A percentile compares a stretch with the other conserved stretches of the same genome.
Conservation (phyloP, 2,329 filamentous ascomycete species). For the Bimuria novae-zelandiae region DNA sequence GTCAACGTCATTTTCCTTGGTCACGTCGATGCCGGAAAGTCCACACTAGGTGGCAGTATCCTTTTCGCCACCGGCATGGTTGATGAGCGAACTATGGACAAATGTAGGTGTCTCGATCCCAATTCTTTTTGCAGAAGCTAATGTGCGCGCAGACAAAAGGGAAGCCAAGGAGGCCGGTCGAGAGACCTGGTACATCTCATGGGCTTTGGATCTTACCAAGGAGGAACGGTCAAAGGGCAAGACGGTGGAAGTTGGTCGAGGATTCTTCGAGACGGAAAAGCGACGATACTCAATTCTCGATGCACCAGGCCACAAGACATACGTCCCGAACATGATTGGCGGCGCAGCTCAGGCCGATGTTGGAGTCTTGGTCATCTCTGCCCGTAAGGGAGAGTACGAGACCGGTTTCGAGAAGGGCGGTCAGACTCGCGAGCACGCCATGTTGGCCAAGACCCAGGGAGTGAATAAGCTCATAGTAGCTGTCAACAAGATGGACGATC, state of each 20-base stretch:
- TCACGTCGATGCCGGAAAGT: slow-evolving; percentile 98
- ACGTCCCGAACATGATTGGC: slow-evolving; percentile 97
- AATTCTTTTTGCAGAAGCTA: neutral
- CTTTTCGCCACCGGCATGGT: slow-evolving; percentile 97
- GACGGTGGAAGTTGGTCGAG: slow-evolving; percentile 94
- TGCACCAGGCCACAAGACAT: slow-evolving; percentile 62
- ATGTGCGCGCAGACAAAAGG: slow-evolving; percentile 55
- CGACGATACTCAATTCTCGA: slow-evolving; percentile 95
- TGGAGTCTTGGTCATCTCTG: slow-evolving; percentile 92
- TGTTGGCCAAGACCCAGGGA: slow-evolving; percentile 96
- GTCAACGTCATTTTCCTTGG: slow-evolving; percentile 98
- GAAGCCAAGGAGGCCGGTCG: slow-evolving; percentile 95
- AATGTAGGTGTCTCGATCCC: slow-evolving; percentile 59
- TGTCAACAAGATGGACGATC: slow-evolving; percentile 97
- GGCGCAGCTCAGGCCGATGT: slow-evolving; percentile 69
- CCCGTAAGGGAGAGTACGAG: slow-evolving; percentile 97
- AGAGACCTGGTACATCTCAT: slow-evolving; percentile 98
- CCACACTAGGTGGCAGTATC: slow-evolving; percentile 90
- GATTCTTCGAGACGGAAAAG: slow-evolving; percentile 93
- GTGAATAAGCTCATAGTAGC: slow-evolving; percentile 94
- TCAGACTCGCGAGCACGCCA: slow-evolving; percentile 95
- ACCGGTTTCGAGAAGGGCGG: slow-evolving; percentile 97
- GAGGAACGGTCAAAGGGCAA: slow-evolving; percentile 97
- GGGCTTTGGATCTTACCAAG: slow-evolving; percentile 96
- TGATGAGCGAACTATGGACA: slow-evolving; percentile 97